Base-by-base conservation (phyloP, 768 basidiomycete species). In the Leccinellum rugosiceps region DNA sequence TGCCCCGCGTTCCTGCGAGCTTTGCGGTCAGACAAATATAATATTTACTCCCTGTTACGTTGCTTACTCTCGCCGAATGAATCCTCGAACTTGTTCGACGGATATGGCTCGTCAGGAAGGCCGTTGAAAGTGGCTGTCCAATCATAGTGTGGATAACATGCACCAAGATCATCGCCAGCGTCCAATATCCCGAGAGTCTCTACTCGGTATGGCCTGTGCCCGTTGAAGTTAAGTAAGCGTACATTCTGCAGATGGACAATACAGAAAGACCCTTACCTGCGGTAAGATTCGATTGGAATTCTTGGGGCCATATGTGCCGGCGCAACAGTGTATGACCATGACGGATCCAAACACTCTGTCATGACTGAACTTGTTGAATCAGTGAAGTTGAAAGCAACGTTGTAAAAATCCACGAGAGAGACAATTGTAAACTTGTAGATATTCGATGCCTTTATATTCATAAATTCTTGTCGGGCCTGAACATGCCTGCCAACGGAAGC, bases 11-110 rank as follows among this genome's bases (percentile, higher is more conserved):
- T 19, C n/a, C 63, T 67, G 34, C 21, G 11, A 38, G 25, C 17
- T 35, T 35, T 17, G 30, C 31, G 3, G 25, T 59, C 4, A 64
- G 56, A 46, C n/a, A 2, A 35, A 35, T 26, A 25, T 15, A 32
- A 15, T 9, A 0, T 17, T 15, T 53, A 5, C 13, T 6, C 3
- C n/a, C 15, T 8, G n/a, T 47, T 32, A n/a, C 3, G 7, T 9
- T 28, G 5, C 63, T 61, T n/a, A 67, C 65, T 9, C 0, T 52
- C 15, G 25, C 13, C 9, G 6, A 25, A 17, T 25, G 19, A 14
- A 8, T 25, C 15, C 41, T 8, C 41, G 21, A 5, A 13, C 17
- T 43, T 21, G n/a, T 6, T 43, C n/a, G n/a, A 43, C 41, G 9
- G 19, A 21, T 11, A 2, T 43, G 19, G 41, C 41, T 21, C 11